Base-by-base conservation (phyloP, 306 rosid genomes). In the Potentilla sterilis region DNA sequence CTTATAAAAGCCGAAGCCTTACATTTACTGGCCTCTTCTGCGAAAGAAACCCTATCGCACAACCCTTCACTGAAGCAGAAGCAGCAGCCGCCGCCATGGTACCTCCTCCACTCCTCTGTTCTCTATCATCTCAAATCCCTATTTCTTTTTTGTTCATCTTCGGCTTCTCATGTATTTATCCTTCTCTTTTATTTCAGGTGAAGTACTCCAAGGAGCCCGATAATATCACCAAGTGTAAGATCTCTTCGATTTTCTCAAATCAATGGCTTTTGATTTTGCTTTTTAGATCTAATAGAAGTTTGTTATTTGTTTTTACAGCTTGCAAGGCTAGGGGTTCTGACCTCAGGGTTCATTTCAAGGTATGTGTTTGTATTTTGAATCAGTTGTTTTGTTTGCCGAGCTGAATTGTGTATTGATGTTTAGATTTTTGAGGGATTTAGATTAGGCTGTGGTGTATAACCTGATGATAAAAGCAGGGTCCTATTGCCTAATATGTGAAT, bases 281-380 rank as follows among this genome's bases (percentile, higher is more conserved):
- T 7, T 42, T 24, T 11, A 62, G 76, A 38, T 21, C 11, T 63
- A n/a, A 48, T 18, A 10, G 24, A 35, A 58, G 22, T 69, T 7
- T 46, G 0, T 66, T 2, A 9, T n/a, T 41, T 8, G 6, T 34
- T 22, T 51, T 41, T 43, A 7, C 93, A 95, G 99, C 99, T 34
- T 90, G 97, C 92, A 95, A 95, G 82, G 99, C 99, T 21, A 86
- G 98, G 72, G 98, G 98, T 37, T 85, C 89, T 1, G 97, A 95
- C 61, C 97, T 92, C 57, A 86, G 99, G 81, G 97, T 90, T 32
- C 99, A 95, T 81, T 95, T 95, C 70, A 95, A 95, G 99, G 99
- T 95, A 61, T 18, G 14, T 11, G n/a, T 64, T 34, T 5, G 59
- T 14, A 4, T 61, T 2, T 57, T n/a, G 4, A 16, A 7, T 28